phyloP scores from a whole-genome alignment of 164 flowering plant genomes.

The Litsea cubeba region DNA sequence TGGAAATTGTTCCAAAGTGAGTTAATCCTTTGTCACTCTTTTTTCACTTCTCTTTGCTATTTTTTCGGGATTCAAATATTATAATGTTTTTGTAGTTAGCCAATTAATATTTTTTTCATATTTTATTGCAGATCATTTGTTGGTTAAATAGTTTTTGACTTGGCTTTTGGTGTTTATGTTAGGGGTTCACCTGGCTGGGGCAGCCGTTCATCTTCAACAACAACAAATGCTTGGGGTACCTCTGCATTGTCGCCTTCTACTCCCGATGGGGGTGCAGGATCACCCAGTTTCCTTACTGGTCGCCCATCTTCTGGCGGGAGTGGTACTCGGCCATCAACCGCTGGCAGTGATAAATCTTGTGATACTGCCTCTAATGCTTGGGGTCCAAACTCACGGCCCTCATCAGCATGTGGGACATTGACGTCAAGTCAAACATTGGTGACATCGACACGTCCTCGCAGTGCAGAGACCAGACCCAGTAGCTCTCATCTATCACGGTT shows the following conservation, averaged over 20 bases:
- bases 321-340: conserved; percentile 92
- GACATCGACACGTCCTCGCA: conserved; percentile 68
- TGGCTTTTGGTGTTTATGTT: background rate
- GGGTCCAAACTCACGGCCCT: conserved; percentile 80
- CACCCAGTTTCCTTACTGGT: conserved; percentile 61
- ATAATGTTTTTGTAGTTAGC: too few relatives aligned
- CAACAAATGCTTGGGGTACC: conserved; percentile 83
- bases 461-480: conserved; percentile 94
- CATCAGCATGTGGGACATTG: conserved; percentile 81
- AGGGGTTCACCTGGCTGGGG: conserved; percentile 99
- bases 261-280: conserved; percentile 47
- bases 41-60: too few relatives aligned
- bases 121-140: too few relatives aligned
- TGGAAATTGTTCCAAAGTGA: conserved; percentile 99
- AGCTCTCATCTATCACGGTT: conserved; percentile 94
- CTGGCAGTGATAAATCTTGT: conserved; percentile 74
- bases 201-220: conserved; percentile 55
- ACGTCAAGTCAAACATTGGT: conserved; percentile 55
- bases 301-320: conserved; percentile 95
- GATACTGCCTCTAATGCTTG: conserved; percentile 62
- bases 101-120: too few relatives aligned
- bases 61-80: too few relatives aligned
- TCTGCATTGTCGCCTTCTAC: conserved; percentile 42
- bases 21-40: conserved; percentile 17
- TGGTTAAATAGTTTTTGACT: background rate